These are phyloP conservation scores for Phytophthora europaea DNA, from an alignment of 352 stramenopile genomes.

Conservation along the genomic window DNA sequence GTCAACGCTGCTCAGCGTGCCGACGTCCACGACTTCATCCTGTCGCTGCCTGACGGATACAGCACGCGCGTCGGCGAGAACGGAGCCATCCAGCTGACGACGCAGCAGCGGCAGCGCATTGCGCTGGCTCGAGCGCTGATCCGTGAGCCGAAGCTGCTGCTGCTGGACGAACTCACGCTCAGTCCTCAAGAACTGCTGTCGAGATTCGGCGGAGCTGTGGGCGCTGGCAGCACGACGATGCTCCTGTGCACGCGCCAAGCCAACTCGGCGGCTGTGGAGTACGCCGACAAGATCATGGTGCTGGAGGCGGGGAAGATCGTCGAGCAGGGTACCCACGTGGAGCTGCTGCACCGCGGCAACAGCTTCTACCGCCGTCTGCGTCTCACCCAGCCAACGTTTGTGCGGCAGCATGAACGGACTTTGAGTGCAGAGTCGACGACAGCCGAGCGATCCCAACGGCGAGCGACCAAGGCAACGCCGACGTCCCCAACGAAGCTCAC, in stretches of 20 bases:
- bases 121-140: slow-evolving; percentile 55
- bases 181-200: slow-evolving; percentile 55
- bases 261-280: slow-evolving; percentile 58
- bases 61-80: slow-evolving; percentile 54
- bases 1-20: slow-evolving; percentile 65
- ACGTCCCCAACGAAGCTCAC: slow-evolving; percentile 39
- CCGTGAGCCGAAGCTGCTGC: slow-evolving; percentile 48
- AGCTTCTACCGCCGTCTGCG: slow-evolving; percentile 84
- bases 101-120: slow-evolving; percentile 92
- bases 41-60: slow-evolving; percentile 86
- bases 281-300: slow-evolving; percentile 70
- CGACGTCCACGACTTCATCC: slow-evolving; percentile 72
- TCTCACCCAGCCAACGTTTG: slow-evolving; percentile 39
- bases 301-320: slow-evolving; percentile 50
- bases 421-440: not conserved
- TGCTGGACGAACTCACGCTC: slow-evolving; percentile 59
- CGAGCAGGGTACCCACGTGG: slow-evolving; percentile 58
- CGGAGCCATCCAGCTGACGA: slow-evolving; percentile 89
- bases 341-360: slow-evolving; percentile 66
- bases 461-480: not conserved
- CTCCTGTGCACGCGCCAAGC: slow-evolving; percentile 94
- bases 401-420: slow-evolving; percentile 5
- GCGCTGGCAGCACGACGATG: slow-evolving; percentile 56
- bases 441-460: not conserved
- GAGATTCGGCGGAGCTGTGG: slow-evolving; percentile 52